Evolutionary conservation across 2,329 filamentous ascomycete genomes (phyloP), one percentile per base, ranked within the genome.

Genomic region (Claviceps sp.): DNA sequence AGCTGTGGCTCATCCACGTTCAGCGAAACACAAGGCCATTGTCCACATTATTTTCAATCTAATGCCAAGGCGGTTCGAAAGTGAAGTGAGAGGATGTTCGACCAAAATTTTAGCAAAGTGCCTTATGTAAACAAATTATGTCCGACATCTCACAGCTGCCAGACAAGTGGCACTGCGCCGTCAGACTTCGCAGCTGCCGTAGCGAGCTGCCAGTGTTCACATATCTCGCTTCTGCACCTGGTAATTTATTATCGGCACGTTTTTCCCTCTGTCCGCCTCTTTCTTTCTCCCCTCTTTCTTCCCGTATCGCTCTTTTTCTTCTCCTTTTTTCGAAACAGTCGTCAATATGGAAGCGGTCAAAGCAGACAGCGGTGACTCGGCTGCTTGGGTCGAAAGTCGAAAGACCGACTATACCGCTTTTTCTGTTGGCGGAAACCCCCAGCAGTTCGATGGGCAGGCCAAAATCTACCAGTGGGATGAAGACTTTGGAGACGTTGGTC

Each of bases 401-500:
- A 65, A 71, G 0, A 72, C 75, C 58, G 70, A 80, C 58, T 82
- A 82, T 61, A 60, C 64, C 14, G 56, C 64, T 4, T 38, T 62
- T 44, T 37, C 54, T 1, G 42, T 54, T 4, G 52, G 49, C 3
- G 54, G 60, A 5, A 50, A 45, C 4, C 40, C 48, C 6, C 60
- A 60, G 11, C 60, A 64, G 2, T 80, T 74, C 68, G 77, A 74
- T 14, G 66, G 71, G 39, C 77, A 78, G 51, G 83, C 80, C n/a
- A 69, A 64, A 0, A 74, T 85, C 44, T 97, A 97, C 59, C 80
- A 90, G 61, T 97, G 86, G 85, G 76, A 82, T 17, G 88, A 89
- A 11, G 88, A 95, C 2, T 86, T 77, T 58, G 93, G 91, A 2
- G 91, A 97, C 42, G 73, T 98, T 50, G 91, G 85, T 6, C 89